Conservation (phyloP, 306 rosid species). For the Echinosophora koreensis region DNA sequence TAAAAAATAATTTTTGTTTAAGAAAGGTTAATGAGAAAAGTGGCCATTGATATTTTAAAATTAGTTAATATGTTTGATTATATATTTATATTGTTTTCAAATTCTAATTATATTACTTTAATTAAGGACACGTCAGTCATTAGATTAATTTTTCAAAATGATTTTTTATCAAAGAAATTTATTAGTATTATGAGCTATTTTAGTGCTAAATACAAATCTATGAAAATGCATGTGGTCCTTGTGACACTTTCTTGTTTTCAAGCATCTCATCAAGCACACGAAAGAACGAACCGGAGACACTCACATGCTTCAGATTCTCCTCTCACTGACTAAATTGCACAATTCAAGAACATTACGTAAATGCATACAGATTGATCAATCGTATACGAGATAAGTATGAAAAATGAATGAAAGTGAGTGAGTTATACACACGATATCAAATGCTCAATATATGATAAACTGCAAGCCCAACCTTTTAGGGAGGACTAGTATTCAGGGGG, state of each 20-base stretch:
- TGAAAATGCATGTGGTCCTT: constrained; percentile 26
- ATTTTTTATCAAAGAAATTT: not conserved
- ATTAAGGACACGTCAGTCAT: not conserved
- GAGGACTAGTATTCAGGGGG: too few species aligned
- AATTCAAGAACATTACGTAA: constrained; percentile 22
- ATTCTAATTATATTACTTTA: not conserved
- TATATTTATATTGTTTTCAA: not conserved
- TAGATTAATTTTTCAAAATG: not conserved
- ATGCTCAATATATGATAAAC: not conserved
- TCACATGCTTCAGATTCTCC: constrained; percentile 16
- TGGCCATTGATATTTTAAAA: not conserved
- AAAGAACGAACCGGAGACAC: constrained; percentile 18
- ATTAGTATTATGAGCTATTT: not conserved
- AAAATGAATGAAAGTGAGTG: not conserved
- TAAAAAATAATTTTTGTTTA: too few species aligned
- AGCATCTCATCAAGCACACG: constrained; percentile 45
- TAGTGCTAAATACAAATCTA: constrained; percentile 17
- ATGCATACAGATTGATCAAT: not conserved
- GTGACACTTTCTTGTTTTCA: constrained; percentile 31
- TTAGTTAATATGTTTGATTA: not conserved
- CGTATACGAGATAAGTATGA: not conserved
- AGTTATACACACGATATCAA: not conserved
- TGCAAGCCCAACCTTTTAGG: not conserved
- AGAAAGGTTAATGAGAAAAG: not conserved
- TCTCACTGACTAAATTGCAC: constrained; percentile 4